phyloP scores from a whole-genome alignment of 768 basidiomycete species.

The Termitomyces sp. region DNA sequence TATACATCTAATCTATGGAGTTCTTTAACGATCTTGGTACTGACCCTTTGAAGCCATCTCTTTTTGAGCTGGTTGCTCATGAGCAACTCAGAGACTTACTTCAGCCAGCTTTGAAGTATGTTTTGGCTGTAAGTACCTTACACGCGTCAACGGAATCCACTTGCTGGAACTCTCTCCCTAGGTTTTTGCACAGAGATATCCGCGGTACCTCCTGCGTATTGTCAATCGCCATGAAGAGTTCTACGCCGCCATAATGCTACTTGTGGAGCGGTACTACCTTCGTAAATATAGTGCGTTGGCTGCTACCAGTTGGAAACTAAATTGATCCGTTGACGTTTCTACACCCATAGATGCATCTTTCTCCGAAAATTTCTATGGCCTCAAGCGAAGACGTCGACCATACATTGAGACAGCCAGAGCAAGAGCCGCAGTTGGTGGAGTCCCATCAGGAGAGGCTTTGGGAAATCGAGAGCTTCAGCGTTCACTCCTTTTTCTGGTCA shows the following conservation, averaged over 20 bases:
- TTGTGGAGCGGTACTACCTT: conserved; percentile 90
- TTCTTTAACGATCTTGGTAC: conserved; percentile 76
- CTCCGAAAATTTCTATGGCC: conserved; percentile 92
- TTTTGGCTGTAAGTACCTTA: conserved; percentile 69
- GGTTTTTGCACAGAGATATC: conserved; percentile 94
- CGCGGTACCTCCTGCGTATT: conserved; percentile 84
- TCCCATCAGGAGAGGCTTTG: conserved; percentile 62
- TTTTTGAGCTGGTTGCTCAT: conserved; percentile 91
- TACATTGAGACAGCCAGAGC: conserved; percentile 67
- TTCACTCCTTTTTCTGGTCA: conserved; percentile 76
- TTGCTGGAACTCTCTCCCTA: conserved; percentile 22
- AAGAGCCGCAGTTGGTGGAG: conserved; percentile 58
- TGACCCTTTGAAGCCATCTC: conserved; percentile 70
- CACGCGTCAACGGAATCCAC: background rate
- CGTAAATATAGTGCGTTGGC: conserved; percentile 66
- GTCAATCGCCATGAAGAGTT: conserved; percentile 97
- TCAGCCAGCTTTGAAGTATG: conserved; percentile 93
- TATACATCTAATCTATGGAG: conserved; percentile 46
- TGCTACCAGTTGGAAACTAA: background rate
- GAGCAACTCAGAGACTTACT: conserved; percentile 89
- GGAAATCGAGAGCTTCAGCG: conserved; percentile 63
- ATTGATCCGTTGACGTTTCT: background rate
- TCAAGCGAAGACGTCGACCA: conserved; percentile 74
- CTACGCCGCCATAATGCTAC: conserved; percentile 82
- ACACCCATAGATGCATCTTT: conserved; percentile 77